Conservation (phyloP, 2,329 filamentous ascomycete species). For the Microdochium paspali region DNA sequence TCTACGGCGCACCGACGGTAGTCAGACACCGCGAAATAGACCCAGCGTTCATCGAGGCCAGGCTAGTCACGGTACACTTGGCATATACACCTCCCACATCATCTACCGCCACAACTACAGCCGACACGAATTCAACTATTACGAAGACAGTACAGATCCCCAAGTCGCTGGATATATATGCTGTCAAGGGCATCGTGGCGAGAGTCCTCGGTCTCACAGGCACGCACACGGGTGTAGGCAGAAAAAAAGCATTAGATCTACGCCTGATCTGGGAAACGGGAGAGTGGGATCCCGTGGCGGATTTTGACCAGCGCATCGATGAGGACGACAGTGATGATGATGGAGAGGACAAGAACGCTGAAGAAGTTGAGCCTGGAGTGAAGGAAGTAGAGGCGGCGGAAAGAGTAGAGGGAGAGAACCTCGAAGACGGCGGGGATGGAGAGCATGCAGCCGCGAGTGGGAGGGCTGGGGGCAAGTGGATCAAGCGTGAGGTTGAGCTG, state of each 20-base stretch:
- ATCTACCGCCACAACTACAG: neutral
- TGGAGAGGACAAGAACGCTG: conserved; percentile 15
- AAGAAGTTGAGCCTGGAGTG: no score
- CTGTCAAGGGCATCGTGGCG: conserved; percentile 68
- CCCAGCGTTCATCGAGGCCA: conserved; percentile 72
- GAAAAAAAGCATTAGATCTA: conserved; percentile 46
- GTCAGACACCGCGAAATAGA: conserved; percentile 50
- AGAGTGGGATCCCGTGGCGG: conserved; percentile 73
- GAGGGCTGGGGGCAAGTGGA: conserved; percentile 46
- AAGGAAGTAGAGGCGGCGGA: conserved; percentile 4
- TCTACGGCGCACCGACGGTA: conserved; percentile 64
- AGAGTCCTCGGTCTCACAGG: conserved; percentile 45
- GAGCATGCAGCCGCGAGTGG: conserved; percentile 5
- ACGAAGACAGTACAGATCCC: conserved; percentile 49
- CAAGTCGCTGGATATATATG: conserved; percentile 70
- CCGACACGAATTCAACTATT: conserved; percentile 4
- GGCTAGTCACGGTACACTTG: conserved; percentile 60
- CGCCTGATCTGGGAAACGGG: conserved; percentile 80
- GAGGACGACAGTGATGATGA: conserved; percentile 44
- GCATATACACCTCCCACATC: conserved; percentile 8
- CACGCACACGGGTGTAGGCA: neutral
- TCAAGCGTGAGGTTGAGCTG: conserved; percentile 72
- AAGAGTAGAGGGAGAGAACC: conserved; percentile 12
- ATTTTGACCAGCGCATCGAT: conserved; percentile 49
- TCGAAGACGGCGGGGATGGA: conserved; percentile 10